Conservation (phyloP, 345 rosid species). For the Pugionium cornutum region DNA sequence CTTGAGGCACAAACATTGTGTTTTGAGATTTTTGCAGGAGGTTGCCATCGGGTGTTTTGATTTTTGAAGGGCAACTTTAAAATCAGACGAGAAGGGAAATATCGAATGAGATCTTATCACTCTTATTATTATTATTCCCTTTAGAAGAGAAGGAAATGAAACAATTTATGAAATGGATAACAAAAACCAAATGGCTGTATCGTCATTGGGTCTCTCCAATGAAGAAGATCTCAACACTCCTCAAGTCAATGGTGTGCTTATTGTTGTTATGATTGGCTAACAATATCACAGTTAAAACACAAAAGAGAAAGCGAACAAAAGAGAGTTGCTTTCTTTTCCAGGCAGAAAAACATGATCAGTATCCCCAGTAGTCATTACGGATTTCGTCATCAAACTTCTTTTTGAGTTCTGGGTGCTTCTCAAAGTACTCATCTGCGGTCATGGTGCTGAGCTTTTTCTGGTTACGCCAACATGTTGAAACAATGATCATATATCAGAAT, state of each 20-base stretch:
- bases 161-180: constrained; percentile 26
- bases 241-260: constrained; percentile 34
- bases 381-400: constrained; percentile 97
- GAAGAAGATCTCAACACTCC: constrained; percentile 33
- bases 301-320: constrained; percentile 14
- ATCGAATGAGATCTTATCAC: constrained; percentile 18
- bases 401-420: constrained; percentile 90
- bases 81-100: no score
- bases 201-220: constrained; percentile 36
- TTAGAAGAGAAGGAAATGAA: constrained; percentile 15
- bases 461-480: constrained; percentile 9
- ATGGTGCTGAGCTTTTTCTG: constrained; percentile 96
- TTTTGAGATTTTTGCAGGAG: no score
- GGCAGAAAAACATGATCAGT: constrained; percentile 42
- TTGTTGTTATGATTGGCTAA: constrained; percentile 36
- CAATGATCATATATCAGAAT: constrained; percentile 11
- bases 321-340: constrained; percentile 7
- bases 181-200: constrained; percentile 35
- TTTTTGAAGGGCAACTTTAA: no score
- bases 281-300: constrained; percentile 32
- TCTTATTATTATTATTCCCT: constrained; percentile 15
- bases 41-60: no score
- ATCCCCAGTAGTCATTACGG: constrained; percentile 94
- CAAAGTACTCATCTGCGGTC: constrained; percentile 98
- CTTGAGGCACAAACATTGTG: no score